Evolutionary conservation across 2,329 filamentous ascomycete genomes (phyloP), one percentile per base, ranked within the genome.

Genomic region (Nigrospora oryzae): DNA sequence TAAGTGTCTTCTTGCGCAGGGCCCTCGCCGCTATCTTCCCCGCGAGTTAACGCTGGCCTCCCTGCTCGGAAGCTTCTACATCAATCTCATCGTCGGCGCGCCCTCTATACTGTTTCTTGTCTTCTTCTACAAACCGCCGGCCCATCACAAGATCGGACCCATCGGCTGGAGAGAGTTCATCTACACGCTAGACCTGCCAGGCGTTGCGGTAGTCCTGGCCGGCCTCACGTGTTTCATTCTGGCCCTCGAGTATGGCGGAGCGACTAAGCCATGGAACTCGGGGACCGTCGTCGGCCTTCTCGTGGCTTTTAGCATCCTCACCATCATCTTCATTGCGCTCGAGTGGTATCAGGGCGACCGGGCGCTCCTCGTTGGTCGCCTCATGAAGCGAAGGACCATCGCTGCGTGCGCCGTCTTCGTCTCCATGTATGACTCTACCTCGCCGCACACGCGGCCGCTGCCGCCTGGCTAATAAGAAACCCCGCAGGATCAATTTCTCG

Each of bases 351-450:
- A 56, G 40, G 60, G 58, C 1, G 53, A 65, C 6, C 58, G 55
- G 6, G 67, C 66, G 2, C 66, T 63, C 4, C 51, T 70, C 1
- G 62, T 66, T 2, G 60, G 61, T 6, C 56, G 63, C 5, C 60
- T 71, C 35, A 53, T 71, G 34, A 55, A 47, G 43, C 56, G 66
- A 42, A 61, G 65, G 34, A 63, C 57, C 46, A 62, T 70, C 37
- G 46, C 53, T 17, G 52, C 42, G 3, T 37, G 38, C 40, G n/a
- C 32, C 7, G 31, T 46, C 14, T 50, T 44, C 36, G 28, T 45
- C 35, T 46, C 49, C 33, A 48, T 52, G 50, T 53, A 39, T 47
- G 51, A 42, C 17, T 36, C 3, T 28, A 28, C 23, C 23, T 28
- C 7, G 23, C 7, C 23, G 23, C 23, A 28, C 23, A 28, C 7